These are phyloP conservation scores for Mycena haematopus DNA, from an alignment of 768 basidiomycete species.

Conservation along the genomic window DNA sequence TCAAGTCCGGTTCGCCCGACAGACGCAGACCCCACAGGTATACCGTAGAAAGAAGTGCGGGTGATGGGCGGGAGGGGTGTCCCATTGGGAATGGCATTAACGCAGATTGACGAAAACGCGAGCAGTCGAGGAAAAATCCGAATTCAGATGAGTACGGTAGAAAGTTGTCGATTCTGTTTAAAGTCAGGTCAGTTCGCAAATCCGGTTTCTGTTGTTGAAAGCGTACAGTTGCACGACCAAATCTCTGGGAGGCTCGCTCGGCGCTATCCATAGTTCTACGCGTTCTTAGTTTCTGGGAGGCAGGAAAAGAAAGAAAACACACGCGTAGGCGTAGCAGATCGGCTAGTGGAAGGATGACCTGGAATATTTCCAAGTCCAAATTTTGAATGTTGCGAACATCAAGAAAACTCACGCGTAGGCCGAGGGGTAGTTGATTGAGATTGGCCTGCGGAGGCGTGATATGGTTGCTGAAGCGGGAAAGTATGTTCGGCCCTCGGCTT, in stretches of 20 bases:
- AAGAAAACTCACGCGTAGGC: not conserved
- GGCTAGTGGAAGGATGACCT: constrained; percentile 4
- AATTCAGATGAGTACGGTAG: constrained; percentile 55
- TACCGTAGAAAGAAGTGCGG: constrained; percentile 45
- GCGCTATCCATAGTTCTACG: not conserved
- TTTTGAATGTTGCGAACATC: not conserved
- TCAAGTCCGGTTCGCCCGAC: constrained; percentile 37
- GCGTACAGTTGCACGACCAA: constrained; percentile 42
- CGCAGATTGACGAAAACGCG: constrained; percentile 50
- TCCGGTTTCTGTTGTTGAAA: not conserved
- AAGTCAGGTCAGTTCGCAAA: not conserved
- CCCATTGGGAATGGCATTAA: constrained; percentile 39
- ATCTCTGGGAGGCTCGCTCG: constrained; percentile 40
- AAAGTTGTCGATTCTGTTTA: constrained; percentile 45
- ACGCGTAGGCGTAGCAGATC: not conserved
- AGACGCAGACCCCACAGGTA: constrained; percentile 48
- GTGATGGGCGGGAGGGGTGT: constrained; percentile 43
- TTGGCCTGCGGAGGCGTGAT: not conserved
- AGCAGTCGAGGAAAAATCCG: constrained; percentile 62
- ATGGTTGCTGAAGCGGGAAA: constrained; percentile 3
- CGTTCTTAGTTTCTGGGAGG: not conserved
- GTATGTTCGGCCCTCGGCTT: not conserved
- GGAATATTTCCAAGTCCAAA: too few relatives aligned
- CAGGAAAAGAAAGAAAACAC: not conserved
- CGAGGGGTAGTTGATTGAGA: not conserved